phyloP scores from a whole-genome alignment of 495 filamentous ascomycete genomes.

The Trichoderma reesei region DNA sequence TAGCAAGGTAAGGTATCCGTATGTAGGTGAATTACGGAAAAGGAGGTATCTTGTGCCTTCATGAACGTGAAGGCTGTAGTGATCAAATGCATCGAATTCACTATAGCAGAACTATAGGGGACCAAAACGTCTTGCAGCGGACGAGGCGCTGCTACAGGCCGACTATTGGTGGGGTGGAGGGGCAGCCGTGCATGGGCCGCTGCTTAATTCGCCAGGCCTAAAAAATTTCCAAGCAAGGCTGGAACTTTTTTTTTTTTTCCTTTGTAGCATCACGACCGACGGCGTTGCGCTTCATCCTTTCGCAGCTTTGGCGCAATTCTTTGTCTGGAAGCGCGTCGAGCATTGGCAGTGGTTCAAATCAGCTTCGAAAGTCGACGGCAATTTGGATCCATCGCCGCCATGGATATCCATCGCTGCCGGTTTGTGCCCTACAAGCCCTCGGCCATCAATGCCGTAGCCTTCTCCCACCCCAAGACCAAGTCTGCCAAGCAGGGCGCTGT shows the following conservation, averaged over 20 bases:
- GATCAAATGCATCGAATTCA: too few relatives aligned
- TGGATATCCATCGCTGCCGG: slow-evolving; percentile 96
- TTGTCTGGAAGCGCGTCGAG: not conserved
- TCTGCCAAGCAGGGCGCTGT: slow-evolving; percentile 43
- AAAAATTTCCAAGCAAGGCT: slow-evolving; percentile 3
- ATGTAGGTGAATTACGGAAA: too few relatives aligned
- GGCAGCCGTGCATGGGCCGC: slow-evolving; percentile 5
- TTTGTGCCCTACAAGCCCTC: slow-evolving; percentile 93
- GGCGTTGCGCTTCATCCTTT: not conserved
- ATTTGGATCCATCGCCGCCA: slow-evolving; percentile 24
- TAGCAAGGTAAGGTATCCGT: too few relatives aligned
- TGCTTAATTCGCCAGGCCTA: slow-evolving; percentile 4
- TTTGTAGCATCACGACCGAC: slow-evolving; percentile 1
- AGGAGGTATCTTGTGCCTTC: too few relatives aligned
- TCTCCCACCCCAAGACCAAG: slow-evolving; percentile 65
- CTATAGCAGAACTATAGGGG: too few relatives aligned
- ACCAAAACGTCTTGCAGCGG: not conserved
- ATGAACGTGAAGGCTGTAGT: too few relatives aligned
- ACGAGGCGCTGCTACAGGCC: not conserved
- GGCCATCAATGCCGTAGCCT: slow-evolving; percentile 87
- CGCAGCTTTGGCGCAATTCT: not conserved
- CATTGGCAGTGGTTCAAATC: not conserved
- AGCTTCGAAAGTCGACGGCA: not conserved
- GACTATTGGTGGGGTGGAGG: not conserved
- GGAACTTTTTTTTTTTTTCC: slow-evolving; percentile 8